These are phyloP conservation scores for Physcia stellaris DNA, from an alignment of 495 filamentous ascomycete genomes.

Conservation along the genomic window DNA sequence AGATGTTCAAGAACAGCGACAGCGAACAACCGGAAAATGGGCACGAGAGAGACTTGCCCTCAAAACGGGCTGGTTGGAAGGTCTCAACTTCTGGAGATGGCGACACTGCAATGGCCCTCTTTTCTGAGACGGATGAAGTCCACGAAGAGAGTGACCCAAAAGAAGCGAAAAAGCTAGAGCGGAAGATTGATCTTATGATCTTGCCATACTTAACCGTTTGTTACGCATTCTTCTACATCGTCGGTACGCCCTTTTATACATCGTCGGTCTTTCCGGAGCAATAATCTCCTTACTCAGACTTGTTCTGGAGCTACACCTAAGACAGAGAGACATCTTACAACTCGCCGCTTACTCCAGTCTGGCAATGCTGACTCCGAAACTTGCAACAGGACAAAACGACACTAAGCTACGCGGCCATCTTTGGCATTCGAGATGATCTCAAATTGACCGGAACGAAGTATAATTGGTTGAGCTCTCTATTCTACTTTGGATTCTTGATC, in stretches of 20 bases:
- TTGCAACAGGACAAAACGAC: constrained; percentile 45
- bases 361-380: no score
- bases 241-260: constrained; percentile 25
- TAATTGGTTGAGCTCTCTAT: constrained; percentile 44
- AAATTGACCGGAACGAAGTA: constrained; percentile 39
- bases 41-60: background rate
- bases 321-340: no score
- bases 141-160: constrained; percentile 34
- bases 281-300: no score
- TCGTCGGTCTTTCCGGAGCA: no score
- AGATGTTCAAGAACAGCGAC: background rate
- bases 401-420: constrained; percentile 43
- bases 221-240: constrained; percentile 48
- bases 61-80: constrained; percentile 14
- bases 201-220: constrained; percentile 39
- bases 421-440: constrained; percentile 37
- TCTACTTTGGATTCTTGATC: constrained; percentile 47
- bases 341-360: no score
- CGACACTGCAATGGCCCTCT: constrained; percentile 32
- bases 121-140: constrained; percentile 26
- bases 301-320: no score
- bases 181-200: constrained; percentile 43
- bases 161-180: constrained; percentile 34
- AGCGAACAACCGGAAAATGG: background rate
- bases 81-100: constrained; percentile 22